A percentile compares a stretch with the other conserved stretches of the same genome.
Evolutionary conservation across 768 basidiomycete species (phyloP).

Genomic region (Lentinus tigrinus): DNA sequence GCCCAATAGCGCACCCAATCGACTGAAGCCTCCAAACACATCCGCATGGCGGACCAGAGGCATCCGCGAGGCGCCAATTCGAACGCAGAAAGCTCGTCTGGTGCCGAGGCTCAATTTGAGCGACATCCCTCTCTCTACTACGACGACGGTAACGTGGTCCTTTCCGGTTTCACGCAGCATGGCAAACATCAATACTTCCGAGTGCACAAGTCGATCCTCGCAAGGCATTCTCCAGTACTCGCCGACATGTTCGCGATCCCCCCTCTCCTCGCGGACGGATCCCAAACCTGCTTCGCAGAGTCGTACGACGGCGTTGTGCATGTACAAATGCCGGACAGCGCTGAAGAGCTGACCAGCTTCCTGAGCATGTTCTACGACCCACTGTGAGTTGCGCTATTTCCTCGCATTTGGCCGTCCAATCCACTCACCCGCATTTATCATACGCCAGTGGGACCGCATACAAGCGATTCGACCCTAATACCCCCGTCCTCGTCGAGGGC

Average conservation of each 20-base stretch:
- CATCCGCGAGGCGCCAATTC: not conserved
- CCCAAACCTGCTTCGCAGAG: constrained; percentile 17
- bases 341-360: constrained; percentile 28
- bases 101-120: not conserved
- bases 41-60: constrained; percentile 3
- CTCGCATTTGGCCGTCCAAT: not conserved
- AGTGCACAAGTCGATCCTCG: constrained; percentile 28
- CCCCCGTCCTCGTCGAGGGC: constrained; percentile 31
- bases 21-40: too few species aligned
- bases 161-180: constrained; percentile 23
- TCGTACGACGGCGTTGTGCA: constrained; percentile 29
- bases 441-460: constrained; percentile 25
- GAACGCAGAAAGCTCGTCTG: not conserved
- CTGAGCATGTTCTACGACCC: constrained; percentile 29
- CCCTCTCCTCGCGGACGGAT: constrained; percentile 14
- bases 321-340: constrained; percentile 29
- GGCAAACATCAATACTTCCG: constrained; percentile 23
- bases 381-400: constrained; percentile 22
- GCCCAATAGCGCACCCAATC: not conserved
- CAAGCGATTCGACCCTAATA: constrained; percentile 32
- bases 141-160: constrained; percentile 33
- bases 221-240: constrained; percentile 26
- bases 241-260: constrained; percentile 30
- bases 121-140: constrained; percentile 30
- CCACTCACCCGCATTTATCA: not conserved